Evolutionary conservation across 306 rosid species (phyloP).

Genomic region (Medicago lupulina): DNA sequence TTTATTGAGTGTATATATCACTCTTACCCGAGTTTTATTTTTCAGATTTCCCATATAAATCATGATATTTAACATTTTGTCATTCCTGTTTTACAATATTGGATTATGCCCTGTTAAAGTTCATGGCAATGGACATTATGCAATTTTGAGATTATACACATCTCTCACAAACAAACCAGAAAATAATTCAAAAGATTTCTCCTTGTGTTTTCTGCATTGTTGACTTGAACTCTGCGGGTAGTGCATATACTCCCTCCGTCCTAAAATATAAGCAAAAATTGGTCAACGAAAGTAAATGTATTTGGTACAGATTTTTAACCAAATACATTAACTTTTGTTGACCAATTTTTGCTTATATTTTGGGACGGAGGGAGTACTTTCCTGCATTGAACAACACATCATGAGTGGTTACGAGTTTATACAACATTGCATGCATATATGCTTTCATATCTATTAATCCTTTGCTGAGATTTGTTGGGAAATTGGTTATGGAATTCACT

Average conservation of each 20-base stretch:
- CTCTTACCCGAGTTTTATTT: not conserved
- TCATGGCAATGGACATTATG: not conserved
- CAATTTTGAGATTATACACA: conserved; percentile 12
- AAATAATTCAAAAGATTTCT: conserved; percentile 19
- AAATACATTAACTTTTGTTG: too few relatives aligned
- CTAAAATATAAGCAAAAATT: too few relatives aligned
- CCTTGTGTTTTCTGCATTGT: conserved; percentile 10
- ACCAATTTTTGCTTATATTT: too few relatives aligned
- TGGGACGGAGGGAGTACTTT: too few relatives aligned
- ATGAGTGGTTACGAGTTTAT: not conserved
- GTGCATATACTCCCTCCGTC: too few relatives aligned
- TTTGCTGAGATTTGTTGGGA: not conserved
- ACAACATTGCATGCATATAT: not conserved
- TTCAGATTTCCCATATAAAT: conserved; percentile 2
- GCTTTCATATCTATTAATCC: conserved; percentile 21
- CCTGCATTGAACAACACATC: conserved; percentile 7
- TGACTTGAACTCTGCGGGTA: conserved; percentile 17
- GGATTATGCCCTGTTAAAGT: conserved; percentile 20
- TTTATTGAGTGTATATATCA: conserved; percentile 9
- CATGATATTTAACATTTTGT: not conserved
- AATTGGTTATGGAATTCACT: conserved; percentile 11
- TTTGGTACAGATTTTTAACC: too few relatives aligned
- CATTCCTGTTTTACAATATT: conserved; percentile 32
- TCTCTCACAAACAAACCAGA: conserved; percentile 5
- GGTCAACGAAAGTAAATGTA: too few relatives aligned